Evolutionary conservation across 192 early-diverging fungal species (phyloP).

Genomic region (Diversispora epigaea): DNA sequence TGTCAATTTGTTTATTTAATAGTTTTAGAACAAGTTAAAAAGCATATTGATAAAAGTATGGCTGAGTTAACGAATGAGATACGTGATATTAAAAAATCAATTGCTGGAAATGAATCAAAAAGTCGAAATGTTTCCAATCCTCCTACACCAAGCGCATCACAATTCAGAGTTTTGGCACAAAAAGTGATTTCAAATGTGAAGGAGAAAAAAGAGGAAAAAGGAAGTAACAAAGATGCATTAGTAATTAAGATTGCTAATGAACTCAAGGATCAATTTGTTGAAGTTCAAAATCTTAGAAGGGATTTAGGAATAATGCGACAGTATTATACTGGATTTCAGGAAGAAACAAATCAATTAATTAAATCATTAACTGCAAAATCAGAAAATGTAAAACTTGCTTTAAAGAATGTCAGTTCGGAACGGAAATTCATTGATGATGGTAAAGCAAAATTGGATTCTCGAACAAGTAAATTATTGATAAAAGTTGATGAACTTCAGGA

Average conservation of each 20-base stretch:
- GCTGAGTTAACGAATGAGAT: slow-evolving; percentile 43
- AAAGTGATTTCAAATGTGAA: slow-evolving; percentile 37
- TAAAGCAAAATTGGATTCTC: slow-evolving; percentile 55
- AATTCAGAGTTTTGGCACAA: slow-evolving; percentile 16
- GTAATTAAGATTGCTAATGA: slow-evolving; percentile 35
- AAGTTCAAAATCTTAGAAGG: slow-evolving; percentile 49
- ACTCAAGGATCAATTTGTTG: slow-evolving; percentile 42
- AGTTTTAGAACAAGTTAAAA: slow-evolving; percentile 48
- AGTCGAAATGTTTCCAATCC: slow-evolving; percentile 28
- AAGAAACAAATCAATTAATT: slow-evolving; percentile 43
- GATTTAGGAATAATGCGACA: slow-evolving; percentile 52
- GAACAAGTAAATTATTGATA: slow-evolving; percentile 49
- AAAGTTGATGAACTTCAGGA: slow-evolving; percentile 67
- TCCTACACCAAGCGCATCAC: background rate
- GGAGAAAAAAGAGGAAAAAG: background rate
- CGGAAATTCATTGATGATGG: slow-evolving; percentile 59
- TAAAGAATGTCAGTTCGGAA: slow-evolving; percentile 38
- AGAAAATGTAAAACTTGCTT: slow-evolving; percentile 35
- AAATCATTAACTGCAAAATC: slow-evolving; percentile 45
- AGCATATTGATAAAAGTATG: slow-evolving; percentile 45
- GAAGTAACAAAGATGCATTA: background rate
- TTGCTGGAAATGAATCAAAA: slow-evolving; percentile 6
- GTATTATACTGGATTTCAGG: slow-evolving; percentile 53
- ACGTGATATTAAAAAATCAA: slow-evolving; percentile 42
- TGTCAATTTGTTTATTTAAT: slow-evolving; percentile 9